Evolutionary conservation across 1,284 basidiomycete species (phyloP).

Genomic region (Ceraceosorus guamensis): DNA sequence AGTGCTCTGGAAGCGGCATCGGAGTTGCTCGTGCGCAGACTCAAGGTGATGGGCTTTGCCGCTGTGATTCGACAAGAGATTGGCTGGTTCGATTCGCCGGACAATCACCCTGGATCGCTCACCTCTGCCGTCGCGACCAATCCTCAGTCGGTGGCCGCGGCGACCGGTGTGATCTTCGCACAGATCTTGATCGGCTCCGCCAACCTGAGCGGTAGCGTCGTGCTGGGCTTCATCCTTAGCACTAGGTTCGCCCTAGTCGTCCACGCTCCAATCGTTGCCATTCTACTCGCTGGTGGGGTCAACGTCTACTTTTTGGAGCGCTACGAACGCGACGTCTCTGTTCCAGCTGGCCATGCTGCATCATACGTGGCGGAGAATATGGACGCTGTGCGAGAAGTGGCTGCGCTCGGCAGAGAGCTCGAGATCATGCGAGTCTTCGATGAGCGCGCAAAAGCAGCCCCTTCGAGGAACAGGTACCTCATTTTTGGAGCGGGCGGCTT

Average conservation of each 20-base stretch:
- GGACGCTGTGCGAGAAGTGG: slow-evolving; percentile 50
- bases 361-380: slow-evolving; percentile 50
- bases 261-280: slow-evolving; percentile 31
- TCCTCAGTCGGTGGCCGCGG: slow-evolving; percentile 47
- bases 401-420: slow-evolving; percentile 49
- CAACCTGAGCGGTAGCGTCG: slow-evolving; percentile 48
- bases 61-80: slow-evolving; percentile 41
- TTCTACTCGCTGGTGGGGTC: slow-evolving; percentile 33
- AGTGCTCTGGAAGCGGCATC: slow-evolving; percentile 40
- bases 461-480: slow-evolving; percentile 12
- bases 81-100: slow-evolving; percentile 42
- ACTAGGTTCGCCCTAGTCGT: too few species aligned
- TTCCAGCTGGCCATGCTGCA: slow-evolving; percentile 14
- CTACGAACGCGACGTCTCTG: slow-evolving; percentile 22
- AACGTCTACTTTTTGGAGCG: slow-evolving; percentile 47
- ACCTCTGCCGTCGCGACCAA: slow-evolving; percentile 48
- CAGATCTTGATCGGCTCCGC: slow-evolving; percentile 44
- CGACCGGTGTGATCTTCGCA: slow-evolving; percentile 49
- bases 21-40: slow-evolving; percentile 29
- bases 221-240: slow-evolving; percentile 49
- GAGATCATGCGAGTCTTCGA: slow-evolving; percentile 43
- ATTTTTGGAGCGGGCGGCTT: slow-evolving; percentile 45
- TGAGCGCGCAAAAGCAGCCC: slow-evolving; percentile 8
- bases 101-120: slow-evolving; percentile 49
- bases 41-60: slow-evolving; percentile 30